phyloP scores from a whole-genome alignment of 2,329 filamentous ascomycete species.

The Xylaria sp. region DNA sequence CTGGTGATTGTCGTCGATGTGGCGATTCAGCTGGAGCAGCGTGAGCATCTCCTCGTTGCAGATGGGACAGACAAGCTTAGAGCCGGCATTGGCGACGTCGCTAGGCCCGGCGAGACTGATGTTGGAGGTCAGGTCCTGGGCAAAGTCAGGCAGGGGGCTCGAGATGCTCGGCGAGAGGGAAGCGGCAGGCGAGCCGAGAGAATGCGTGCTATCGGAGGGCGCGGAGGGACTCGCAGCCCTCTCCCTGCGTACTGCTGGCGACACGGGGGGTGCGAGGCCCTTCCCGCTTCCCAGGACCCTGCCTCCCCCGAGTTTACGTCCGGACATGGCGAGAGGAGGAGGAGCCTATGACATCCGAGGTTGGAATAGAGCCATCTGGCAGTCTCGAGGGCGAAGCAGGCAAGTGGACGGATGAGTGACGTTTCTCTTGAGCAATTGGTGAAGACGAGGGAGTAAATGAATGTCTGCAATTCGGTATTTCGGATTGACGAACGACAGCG shows the following conservation, averaged over 20 bases:
- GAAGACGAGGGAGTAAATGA: neutral
- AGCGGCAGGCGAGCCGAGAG: slow-evolving; percentile 73
- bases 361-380: slow-evolving; percentile 30
- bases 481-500: neutral
- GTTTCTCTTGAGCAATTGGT: neutral
- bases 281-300: slow-evolving; percentile 89
- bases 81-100: slow-evolving; percentile 66
- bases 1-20: slow-evolving; percentile 88
- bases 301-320: slow-evolving; percentile 89
- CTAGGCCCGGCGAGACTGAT: slow-evolving; percentile 73
- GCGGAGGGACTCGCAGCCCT: slow-evolving; percentile 62
- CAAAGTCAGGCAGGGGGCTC: slow-evolving; percentile 74
- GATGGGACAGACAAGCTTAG: slow-evolving; percentile 90
- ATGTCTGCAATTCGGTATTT: neutral
- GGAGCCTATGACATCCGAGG: slow-evolving; percentile 26
- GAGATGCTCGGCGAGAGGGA: slow-evolving; percentile 52
- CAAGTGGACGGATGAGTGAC: neutral
- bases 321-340: slow-evolving; percentile 69
- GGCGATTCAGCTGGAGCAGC: slow-evolving; percentile 87
- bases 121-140: slow-evolving; percentile 82
- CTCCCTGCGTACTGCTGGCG: slow-evolving; percentile 53
- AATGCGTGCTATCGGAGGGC: slow-evolving; percentile 77
- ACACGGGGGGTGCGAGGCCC: slow-evolving; percentile 74
- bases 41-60: slow-evolving; percentile 99
- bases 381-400: neutral